Evolutionary conservation across 371 early-diverging fungal species (phyloP), one percentile per base, ranked within the genome.

Genomic region (Furculomyces boomerangus): DNA sequence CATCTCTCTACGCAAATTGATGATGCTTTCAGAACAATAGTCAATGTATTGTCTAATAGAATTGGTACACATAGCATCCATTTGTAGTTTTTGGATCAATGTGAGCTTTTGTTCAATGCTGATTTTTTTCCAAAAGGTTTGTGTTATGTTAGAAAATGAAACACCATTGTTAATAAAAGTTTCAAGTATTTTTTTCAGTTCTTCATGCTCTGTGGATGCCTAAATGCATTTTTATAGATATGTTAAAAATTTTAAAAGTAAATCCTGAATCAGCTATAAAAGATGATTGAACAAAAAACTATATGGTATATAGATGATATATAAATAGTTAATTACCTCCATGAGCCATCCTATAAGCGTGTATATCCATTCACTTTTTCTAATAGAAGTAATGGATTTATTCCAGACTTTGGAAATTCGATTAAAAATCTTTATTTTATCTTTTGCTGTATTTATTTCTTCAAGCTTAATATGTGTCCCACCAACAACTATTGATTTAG

Each of bases 11-110:
- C 79, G 68, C 25, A 83, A 68, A 31, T 72, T 78, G 1, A 75
- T 74, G 50, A 77, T 60, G n/a, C 74, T 69, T 30, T 83, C 79
- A 35, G 78, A 74, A 48, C 83, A 81, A 52, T 76, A 64, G 30
- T 79, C 83, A 67, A 85, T 74, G 59, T 77, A 82, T 25, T 69
- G 57, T 53, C 82, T 77, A 72, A 49, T 71, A 32, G 27, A 31
- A 32, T 62, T 59, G 46, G 57, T 61, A 41, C 52, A 60, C 31
- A 60, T 41, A 40, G 60, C 60, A 50, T 64, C 68, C 32, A 46
- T 44, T 22, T 57, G 60, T 27, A 68, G 50, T 14, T 59, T 54
- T 59, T 66, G 70, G 29, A 68, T 37, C 8, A 67, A 10, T n/a
- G 20, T 1, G 16, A 68, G 57, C 2, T 69, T 57, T 52, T 37